Evolutionary conservation across 805 yeast species (phyloP), one percentile per base, ranked within the genome.

Genomic region (Wickerhamiella nectarea): DNA sequence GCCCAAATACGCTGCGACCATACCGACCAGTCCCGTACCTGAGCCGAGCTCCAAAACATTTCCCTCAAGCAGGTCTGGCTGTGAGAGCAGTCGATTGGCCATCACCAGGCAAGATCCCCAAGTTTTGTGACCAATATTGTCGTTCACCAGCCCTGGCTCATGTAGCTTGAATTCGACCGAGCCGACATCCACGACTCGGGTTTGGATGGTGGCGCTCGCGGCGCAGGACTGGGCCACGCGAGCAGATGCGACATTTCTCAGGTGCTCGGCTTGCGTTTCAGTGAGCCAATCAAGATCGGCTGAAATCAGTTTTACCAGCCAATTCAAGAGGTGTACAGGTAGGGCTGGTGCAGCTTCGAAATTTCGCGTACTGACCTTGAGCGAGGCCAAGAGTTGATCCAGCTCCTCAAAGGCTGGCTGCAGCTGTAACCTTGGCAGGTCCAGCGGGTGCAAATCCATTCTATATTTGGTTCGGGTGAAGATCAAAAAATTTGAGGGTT

Each of bases 11-110:
- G 72, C 73, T 45, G 82, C 68, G 0, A 78, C 68, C 28, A 91
- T 80, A 0, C 97, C 96, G 3, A 78, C 80, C 12, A 89, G 66
- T 0, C 98, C 98, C 0, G 98, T 91, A 0, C 98, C 98, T 0
- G 97, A 70, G 0, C 98, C 98, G n/a, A 91, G 63, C 54, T 89
- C 98, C 39, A 56, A 52, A 12, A 52, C 51, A 12, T 38, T 19
- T 3, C 61, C 48, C 31, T 31, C 14, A 35, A 38, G 25, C 41
- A 52, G 19, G 44, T 53, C 3, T 58, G 70, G 33, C 6, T 41
- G 34, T 4, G 44, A 31, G 8, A 45, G 49, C 2, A 84, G 57
- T 20, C 80, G 60, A 26, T 70, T 64, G 22, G 91, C 71, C 19
- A 91, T 62, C 5, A 84, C 69, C 20, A 81, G 62, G 0, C 96